Evolutionary conservation across 202 grass and related monocot genomes (phyloP), one percentile per base, ranked within the genome.

Genomic region (Sporobolus alterniflorus): DNA sequence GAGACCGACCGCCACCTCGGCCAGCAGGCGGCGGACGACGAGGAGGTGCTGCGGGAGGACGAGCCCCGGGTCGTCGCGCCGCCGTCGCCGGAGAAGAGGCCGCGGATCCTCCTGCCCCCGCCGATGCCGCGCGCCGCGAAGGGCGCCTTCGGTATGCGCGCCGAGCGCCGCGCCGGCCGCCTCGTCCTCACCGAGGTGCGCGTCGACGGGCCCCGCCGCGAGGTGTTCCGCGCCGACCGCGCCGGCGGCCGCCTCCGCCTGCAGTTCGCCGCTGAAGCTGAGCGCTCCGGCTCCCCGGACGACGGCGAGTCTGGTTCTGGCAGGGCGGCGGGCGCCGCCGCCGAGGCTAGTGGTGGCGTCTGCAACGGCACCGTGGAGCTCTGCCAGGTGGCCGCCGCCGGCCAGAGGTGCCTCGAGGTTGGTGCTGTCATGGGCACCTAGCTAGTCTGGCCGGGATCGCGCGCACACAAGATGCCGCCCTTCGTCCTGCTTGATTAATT

Each of bases 91-190:
- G 67, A 69, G 20, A 82, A 82, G 71, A 77, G 33, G 80, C 6
- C 34, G 67, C 64, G 55, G 46, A 28, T 42, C 9, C 76, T 42
- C 9, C 76, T 83, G 8, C 80, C 86, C 1, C 88, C 88, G 22
- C 76, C 74, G 18, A 78, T 93, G 86, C 60, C 80, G 66, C 55
- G 88, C 73, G 50, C 60, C 74, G 7, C 52, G n/a, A 80, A 61
- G 73, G 22, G 54, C 54, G 74, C 81, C 10, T 84, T 83, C 83
- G 85, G 51, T 22, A 59, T 97, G 84, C 83, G 85, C 64, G 87
- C 84, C 18, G 91, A 93, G 86, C 83, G 91, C 44, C 73, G 76
- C 69, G 84, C 85, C 56, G 91, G 94, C 3, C 94, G 89, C 51
- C 75, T 93, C 59, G 91, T 97, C 57, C 79, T 91, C 56, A 91